Percentiles rank a stretch among this genome's conserved stretches.
These are phyloP conservation scores for Candida palmyrensis DNA, from an alignment of 805 yeast species.

Conservation along the genomic window DNA sequence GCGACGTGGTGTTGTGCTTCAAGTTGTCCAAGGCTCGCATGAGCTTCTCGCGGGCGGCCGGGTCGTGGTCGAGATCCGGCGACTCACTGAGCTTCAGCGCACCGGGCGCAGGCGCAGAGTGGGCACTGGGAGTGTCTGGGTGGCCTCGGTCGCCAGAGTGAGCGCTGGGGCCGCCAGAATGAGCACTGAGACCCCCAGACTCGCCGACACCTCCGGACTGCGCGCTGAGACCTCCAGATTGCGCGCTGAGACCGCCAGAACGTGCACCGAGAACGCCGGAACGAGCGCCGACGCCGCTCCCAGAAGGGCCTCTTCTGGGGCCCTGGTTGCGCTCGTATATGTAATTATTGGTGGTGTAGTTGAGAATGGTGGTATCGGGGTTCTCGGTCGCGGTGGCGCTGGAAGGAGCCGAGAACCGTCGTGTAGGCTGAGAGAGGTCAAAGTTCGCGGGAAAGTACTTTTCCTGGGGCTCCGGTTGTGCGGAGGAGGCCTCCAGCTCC, in stretches of 20 bases:
- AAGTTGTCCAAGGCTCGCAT: slow-evolving; percentile 18
- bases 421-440: slow-evolving; percentile 37
- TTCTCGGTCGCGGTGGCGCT: slow-evolving; percentile 2
- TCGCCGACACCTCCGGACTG: too few relatives aligned
- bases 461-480: slow-evolving; percentile 4
- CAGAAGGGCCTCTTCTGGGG: slow-evolving; percentile 1
- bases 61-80: not conserved
- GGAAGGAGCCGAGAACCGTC: slow-evolving; percentile 27
- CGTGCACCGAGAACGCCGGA: too few relatives aligned
- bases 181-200: too few relatives aligned
- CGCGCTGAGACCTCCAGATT: too few relatives aligned
- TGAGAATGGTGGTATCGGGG: slow-evolving; percentile 8
- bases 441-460: slow-evolving; percentile 43
- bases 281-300: too few relatives aligned
- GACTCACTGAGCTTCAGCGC: not conserved
- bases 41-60: slow-evolving; percentile 10
- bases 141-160: too few relatives aligned
- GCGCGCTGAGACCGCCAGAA: too few relatives aligned
- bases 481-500: not conserved
- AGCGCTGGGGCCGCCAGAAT: not conserved
- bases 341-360: slow-evolving; percentile 16
- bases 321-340: slow-evolving; percentile 14
- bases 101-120: not conserved
- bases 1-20: slow-evolving; percentile 15
- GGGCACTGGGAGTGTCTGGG: not conserved